Percentiles rank a stretch among this genome's conserved stretches.
These are phyloP conservation scores for Cladosporium sp. DNA, from an alignment of 2,329 filamentous ascomycete species.

Conservation along the genomic window DNA sequence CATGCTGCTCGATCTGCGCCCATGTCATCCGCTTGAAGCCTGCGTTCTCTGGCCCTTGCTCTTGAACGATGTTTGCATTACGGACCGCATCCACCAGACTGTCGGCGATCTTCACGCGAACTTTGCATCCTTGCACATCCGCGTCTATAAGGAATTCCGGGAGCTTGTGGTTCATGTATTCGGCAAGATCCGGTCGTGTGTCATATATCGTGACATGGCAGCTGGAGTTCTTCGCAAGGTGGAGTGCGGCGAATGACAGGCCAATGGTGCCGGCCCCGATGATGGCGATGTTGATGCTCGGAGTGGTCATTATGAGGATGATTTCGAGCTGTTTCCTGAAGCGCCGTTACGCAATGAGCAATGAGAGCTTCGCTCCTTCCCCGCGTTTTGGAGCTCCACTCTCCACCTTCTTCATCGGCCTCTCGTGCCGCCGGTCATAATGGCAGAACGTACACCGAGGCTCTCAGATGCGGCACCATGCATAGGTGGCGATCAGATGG, in stretches of 20 bases:
- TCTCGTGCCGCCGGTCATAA: background rate
- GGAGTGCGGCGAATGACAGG: slow-evolving; percentile 53
- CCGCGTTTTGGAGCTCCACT: background rate
- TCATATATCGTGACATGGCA: slow-evolving; percentile 48
- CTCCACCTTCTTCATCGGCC: background rate
- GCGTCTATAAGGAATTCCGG: slow-evolving; percentile 39
- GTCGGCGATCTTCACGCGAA: slow-evolving; percentile 34
- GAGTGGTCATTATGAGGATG: background rate
- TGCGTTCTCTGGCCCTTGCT: slow-evolving; percentile 54
- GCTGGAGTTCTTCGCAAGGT: slow-evolving; percentile 42
- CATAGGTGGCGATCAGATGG: background rate
- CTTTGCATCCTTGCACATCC: slow-evolving; percentile 24
- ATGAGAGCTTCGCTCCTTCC: background rate
- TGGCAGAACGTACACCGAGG: background rate
- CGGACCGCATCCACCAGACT: slow-evolving; percentile 41
- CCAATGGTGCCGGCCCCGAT: slow-evolving; percentile 50
- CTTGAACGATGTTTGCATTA: slow-evolving; percentile 52
- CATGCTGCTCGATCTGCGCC: slow-evolving; percentile 47
- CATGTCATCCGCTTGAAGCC: slow-evolving; percentile 51
- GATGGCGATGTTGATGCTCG: slow-evolving; percentile 30
- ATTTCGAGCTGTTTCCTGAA: no score
- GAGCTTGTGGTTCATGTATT: slow-evolving; percentile 42
- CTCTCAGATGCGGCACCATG: slow-evolving; percentile 9
- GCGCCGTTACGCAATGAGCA: no score
- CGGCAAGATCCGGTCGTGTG: slow-evolving; percentile 43